phyloP scores from a whole-genome alignment of 148 eudicot species.

The Cornus kousa region DNA sequence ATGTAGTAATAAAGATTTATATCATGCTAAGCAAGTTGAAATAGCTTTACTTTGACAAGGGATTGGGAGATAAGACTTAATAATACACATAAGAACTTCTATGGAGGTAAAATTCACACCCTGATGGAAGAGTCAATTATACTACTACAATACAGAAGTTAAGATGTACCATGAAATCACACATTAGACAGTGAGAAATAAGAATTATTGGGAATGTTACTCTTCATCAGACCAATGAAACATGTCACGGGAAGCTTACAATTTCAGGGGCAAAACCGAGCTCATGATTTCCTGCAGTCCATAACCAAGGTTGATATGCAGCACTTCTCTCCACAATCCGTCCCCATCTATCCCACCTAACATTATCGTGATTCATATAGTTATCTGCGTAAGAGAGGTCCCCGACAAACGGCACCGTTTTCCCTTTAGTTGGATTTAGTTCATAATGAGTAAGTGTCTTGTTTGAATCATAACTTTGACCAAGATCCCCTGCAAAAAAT shows the following conservation, averaged over 20 bases:
- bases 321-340: conserved; percentile 75
- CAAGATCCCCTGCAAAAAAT: conserved; percentile 68
- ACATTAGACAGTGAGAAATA: not conserved
- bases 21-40: no score
- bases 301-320: conserved; percentile 97
- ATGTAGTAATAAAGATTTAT: no score
- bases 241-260: conserved; percentile 37
- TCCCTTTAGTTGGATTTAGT: conserved; percentile 59
- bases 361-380: conserved; percentile 69
- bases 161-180: not conserved
- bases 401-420: conserved; percentile 71
- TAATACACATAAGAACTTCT: not conserved
- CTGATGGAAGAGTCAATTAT: not conserved
- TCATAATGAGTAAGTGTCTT: conserved; percentile 78
- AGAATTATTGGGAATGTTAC: not conserved
- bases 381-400: conserved; percentile 89
- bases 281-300: conserved; percentile 93
- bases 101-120: conserved; percentile 3
- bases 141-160: not conserved
- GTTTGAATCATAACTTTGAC: conserved; percentile 85
- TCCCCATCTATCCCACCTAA: conserved; percentile 95
- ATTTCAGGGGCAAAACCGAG: conserved; percentile 81
- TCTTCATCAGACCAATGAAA: not conserved
- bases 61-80: not conserved
- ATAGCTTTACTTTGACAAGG: not conserved